phyloP scores from a whole-genome alignment of 2,329 filamentous ascomycete species.

The Neurospora crassa region DNA sequence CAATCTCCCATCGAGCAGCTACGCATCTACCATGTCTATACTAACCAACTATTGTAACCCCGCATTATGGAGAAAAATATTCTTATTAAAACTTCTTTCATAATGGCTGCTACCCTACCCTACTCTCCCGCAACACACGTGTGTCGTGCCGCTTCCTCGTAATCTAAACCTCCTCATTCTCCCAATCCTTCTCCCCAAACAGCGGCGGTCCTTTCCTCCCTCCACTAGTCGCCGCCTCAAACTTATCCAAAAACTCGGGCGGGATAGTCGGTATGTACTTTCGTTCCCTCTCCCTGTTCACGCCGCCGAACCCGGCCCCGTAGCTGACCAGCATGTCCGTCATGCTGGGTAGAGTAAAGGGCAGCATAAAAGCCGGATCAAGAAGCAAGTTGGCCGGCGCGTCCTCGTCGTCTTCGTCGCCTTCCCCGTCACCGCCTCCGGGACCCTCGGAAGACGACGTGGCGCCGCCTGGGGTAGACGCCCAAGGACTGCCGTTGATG shows the following conservation, averaged over 20 bases:
- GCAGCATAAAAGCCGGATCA: slow-evolving; percentile 84
- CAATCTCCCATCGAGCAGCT: too few species aligned
- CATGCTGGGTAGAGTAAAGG: slow-evolving; percentile 88
- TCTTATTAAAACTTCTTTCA: slow-evolving; percentile 2
- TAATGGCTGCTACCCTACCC: neutral
- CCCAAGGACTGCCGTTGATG: slow-evolving; percentile 32
- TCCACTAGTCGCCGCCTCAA: slow-evolving; percentile 50
- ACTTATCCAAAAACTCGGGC: slow-evolving; percentile 80
- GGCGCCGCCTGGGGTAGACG: slow-evolving; percentile 28
- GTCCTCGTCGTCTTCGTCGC: slow-evolving; percentile 55
- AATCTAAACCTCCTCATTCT: slow-evolving; percentile 49
- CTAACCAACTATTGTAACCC: neutral
- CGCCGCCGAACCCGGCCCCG: slow-evolving; percentile 85
- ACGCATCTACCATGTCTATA: too few species aligned
- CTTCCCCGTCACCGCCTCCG: slow-evolving; percentile 24
- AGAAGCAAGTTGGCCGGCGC: slow-evolving; percentile 67
- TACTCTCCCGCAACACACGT: neutral
- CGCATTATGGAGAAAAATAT: neutral
- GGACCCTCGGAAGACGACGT: neutral
- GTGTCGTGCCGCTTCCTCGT: slow-evolving; percentile 13
- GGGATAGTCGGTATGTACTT: slow-evolving; percentile 96
- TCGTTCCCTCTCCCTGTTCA: slow-evolving; percentile 82
- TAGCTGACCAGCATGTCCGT: slow-evolving; percentile 97
- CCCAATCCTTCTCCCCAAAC: slow-evolving; percentile 57
- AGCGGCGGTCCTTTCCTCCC: slow-evolving; percentile 32